phyloP scores from a whole-genome alignment of 2,329 filamentous ascomycete genomes.

The Aspergillus candidus region DNA sequence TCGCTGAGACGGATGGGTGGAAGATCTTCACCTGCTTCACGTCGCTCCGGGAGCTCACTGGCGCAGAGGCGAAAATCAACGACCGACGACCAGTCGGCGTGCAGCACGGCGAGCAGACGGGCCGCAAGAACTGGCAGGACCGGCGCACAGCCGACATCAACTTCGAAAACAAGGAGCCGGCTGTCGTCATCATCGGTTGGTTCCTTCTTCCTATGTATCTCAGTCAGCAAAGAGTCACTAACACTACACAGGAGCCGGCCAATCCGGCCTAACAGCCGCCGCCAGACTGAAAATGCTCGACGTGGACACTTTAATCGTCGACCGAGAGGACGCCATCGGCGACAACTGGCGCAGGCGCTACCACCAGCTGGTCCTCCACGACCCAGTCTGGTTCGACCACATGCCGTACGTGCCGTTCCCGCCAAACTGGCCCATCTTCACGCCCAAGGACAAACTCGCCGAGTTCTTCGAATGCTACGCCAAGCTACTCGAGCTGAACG shows the following conservation, averaged over 20 bases:
- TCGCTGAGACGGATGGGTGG: slow-evolving; percentile 48
- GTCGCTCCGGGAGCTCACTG: slow-evolving; percentile 49
- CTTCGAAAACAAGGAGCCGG: slow-evolving; percentile 49
- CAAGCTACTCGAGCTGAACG: slow-evolving; percentile 59
- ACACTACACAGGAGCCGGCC: slow-evolving; percentile 48
- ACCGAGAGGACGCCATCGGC: slow-evolving; percentile 52
- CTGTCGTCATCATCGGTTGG: slow-evolving; percentile 56
- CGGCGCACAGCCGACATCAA: slow-evolving; percentile 44
- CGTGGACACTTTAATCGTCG: slow-evolving; percentile 53
- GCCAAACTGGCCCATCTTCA: slow-evolving; percentile 61
- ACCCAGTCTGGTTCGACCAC: slow-evolving; percentile 53
- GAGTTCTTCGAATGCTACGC: slow-evolving; percentile 65
- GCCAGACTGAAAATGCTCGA: slow-evolving; percentile 56
- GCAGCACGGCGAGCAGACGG: slow-evolving; percentile 48
- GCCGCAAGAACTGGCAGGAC: slow-evolving; percentile 57
- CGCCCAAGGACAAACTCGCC: slow-evolving; percentile 64
- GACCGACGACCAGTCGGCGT: slow-evolving; percentile 50
- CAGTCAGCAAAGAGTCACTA: neutral
- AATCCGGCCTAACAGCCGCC: slow-evolving; percentile 53
- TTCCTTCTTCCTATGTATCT: neutral
- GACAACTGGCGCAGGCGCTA: slow-evolving; percentile 62
- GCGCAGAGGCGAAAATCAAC: slow-evolving; percentile 47
- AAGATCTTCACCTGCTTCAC: slow-evolving; percentile 62
- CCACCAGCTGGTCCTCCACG: slow-evolving; percentile 61
- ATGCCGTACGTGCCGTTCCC: slow-evolving; percentile 62